Evolutionary conservation across 495 filamentous ascomycete species (phyloP).

Genomic region (Lophiostoma macrostomum): DNA sequence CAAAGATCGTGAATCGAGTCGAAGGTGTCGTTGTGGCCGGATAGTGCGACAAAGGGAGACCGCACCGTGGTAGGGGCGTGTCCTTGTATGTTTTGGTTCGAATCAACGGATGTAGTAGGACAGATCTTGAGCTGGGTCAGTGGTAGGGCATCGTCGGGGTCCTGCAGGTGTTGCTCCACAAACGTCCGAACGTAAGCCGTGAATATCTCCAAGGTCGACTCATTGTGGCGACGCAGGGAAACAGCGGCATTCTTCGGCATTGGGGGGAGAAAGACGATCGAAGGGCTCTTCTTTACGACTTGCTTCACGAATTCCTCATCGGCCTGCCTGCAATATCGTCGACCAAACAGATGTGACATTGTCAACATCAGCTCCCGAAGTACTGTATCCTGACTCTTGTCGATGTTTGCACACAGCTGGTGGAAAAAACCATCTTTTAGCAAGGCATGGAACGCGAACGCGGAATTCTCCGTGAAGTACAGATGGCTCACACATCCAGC

Average conservation of each 20-base stretch:
- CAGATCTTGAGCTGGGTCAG: constrained; percentile 53
- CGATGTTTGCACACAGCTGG: constrained; percentile 53
- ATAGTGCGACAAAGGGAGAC: constrained; percentile 69
- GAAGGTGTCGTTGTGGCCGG: constrained; percentile 62
- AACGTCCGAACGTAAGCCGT: constrained; percentile 66
- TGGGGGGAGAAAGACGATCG: constrained; percentile 58
- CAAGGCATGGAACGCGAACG: constrained; percentile 72
- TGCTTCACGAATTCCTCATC: constrained; percentile 47
- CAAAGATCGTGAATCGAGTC: constrained; percentile 61
- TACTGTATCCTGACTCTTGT: constrained; percentile 41
- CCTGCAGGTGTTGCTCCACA: constrained; percentile 56
- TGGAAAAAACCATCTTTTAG: constrained; percentile 67
- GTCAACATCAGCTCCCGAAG: constrained; percentile 58
- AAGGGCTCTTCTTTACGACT: constrained; percentile 51
- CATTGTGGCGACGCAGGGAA: constrained; percentile 60
- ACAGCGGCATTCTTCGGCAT: constrained; percentile 56
- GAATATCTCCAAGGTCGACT: constrained; percentile 60
- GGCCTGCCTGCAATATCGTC: constrained; percentile 45
- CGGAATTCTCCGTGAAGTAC: constrained; percentile 68
- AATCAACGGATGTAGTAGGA: constrained; percentile 19
- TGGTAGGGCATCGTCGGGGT: constrained; percentile 55
- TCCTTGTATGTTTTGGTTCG: not conserved
- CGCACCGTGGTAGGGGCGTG: constrained; percentile 45
- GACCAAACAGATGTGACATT: constrained; percentile 66
- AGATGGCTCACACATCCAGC: constrained; percentile 64